Conservation (phyloP, 305 asterid species). For the Fraxinus sp. region DNA sequence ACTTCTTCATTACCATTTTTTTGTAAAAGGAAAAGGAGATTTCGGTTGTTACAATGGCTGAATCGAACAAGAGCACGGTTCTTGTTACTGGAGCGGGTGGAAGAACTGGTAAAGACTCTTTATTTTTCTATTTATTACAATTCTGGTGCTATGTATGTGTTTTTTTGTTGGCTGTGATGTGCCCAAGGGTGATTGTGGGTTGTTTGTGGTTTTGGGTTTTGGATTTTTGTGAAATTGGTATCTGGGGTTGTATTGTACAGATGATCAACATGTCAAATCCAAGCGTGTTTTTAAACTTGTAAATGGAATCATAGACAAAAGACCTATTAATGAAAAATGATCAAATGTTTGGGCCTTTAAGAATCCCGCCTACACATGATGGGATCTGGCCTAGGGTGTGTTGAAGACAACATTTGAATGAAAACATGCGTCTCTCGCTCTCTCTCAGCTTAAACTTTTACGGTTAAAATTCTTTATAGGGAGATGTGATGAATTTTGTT, state of each 20-base stretch:
- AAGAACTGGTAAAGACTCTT: constrained; percentile 65
- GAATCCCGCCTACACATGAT: neutral
- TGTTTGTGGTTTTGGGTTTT: constrained; percentile 1
- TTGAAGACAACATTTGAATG: neutral
- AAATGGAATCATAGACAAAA: neutral
- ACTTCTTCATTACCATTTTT: constrained; percentile 4
- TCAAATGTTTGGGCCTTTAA: neutral
- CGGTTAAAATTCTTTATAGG: neutral
- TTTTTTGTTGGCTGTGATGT: neutral
- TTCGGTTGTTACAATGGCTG: constrained; percentile 58
- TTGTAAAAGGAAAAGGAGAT: constrained; percentile 25
- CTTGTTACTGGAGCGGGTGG: constrained; percentile 97
- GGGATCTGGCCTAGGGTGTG: neutral
- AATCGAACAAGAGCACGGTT: constrained; percentile 55
- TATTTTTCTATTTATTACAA: neutral
- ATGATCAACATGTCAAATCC: neutral
- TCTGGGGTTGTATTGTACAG: neutral
- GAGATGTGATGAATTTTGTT: neutral
- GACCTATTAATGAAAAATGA: neutral
- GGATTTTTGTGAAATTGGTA: neutral
- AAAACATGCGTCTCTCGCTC: neutral
- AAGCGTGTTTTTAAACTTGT: neutral
- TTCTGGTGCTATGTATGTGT: neutral
- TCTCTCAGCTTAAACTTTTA: neutral
- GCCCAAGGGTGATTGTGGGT: neutral